Evolutionary conservation across 768 basidiomycete genomes (phyloP).

Genomic region (Leccinum boreale): DNA sequence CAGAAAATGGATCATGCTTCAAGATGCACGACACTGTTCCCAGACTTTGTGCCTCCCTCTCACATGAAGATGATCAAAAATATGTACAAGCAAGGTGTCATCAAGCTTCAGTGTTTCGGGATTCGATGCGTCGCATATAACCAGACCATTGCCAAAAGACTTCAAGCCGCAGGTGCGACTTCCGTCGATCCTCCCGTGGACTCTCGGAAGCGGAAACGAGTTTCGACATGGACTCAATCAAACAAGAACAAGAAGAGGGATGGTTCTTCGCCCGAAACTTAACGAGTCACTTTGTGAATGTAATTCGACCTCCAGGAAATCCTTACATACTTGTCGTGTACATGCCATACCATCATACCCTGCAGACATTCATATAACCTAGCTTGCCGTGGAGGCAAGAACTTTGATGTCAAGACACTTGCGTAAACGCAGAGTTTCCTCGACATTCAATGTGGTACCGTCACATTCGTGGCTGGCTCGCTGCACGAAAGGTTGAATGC

Average conservation of each 20-base stretch:
- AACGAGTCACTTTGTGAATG: background rate
- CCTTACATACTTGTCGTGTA: background rate
- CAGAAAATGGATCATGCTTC: constrained; percentile 22
- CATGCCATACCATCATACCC: background rate
- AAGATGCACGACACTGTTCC: constrained; percentile 16
- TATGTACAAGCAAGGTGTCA: constrained; percentile 29
- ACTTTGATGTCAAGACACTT: constrained; percentile 66
- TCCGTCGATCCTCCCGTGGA: background rate
- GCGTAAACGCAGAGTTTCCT: constrained; percentile 51
- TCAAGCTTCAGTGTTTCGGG: constrained; percentile 26
- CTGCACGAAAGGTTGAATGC: constrained; percentile 60
- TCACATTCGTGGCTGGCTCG: constrained; percentile 1
- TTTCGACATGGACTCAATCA: background rate
- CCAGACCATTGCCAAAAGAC: constrained; percentile 9
- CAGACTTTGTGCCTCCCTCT: constrained; percentile 22
- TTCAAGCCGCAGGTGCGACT: constrained; percentile 1
- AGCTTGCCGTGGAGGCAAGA: constrained; percentile 28
- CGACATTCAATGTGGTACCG: constrained; percentile 43
- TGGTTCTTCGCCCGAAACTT: background rate
- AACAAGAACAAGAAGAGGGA: constrained; percentile 13
- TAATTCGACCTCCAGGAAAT: constrained; percentile 9
- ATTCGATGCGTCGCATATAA: constrained; percentile 23
- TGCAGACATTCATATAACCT: background rate
- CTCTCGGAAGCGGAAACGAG: constrained; percentile 15
- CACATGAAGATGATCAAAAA: constrained; percentile 24